Evolutionary conservation across 805 yeast species (phyloP).

Genomic region (Yarrowia divulgata): DNA sequence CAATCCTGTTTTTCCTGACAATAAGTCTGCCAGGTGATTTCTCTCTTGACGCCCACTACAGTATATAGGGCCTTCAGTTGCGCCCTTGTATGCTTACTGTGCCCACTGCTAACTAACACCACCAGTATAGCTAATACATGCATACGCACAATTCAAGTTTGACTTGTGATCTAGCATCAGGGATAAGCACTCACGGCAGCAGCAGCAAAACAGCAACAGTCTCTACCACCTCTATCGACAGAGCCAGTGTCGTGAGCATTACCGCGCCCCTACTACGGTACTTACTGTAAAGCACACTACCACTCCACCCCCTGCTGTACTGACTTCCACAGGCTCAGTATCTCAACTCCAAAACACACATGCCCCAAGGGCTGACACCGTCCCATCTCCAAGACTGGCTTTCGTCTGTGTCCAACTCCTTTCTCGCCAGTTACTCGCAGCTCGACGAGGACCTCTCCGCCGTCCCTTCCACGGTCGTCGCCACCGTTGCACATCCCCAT

Average conservation of each 20-base stretch:
- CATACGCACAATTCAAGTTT: background rate
- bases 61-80: no score
- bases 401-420: slow-evolving; percentile 21
- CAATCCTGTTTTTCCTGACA: background rate
- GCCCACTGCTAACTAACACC: no score
- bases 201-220: background rate
- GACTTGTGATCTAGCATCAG: slow-evolving; percentile 9
- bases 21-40: no score
- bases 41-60: no score
- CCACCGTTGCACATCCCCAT: background rate
- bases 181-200: no score
- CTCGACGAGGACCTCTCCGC: slow-evolving; percentile 10
- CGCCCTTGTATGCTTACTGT: background rate
- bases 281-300: no score
- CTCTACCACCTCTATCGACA: no score
- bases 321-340: background rate
- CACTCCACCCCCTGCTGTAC: no score
- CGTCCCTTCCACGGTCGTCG: slow-evolving; percentile 6
- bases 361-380: slow-evolving; percentile 7
- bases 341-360: background rate
- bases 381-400: slow-evolving; percentile 30
- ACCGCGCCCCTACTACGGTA: no score
- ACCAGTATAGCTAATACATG: background rate
- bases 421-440: slow-evolving; percentile 38
- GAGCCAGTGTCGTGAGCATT: no score